Conservation (phyloP, 257 asterid species). For the Solanum pennellii region DNA sequence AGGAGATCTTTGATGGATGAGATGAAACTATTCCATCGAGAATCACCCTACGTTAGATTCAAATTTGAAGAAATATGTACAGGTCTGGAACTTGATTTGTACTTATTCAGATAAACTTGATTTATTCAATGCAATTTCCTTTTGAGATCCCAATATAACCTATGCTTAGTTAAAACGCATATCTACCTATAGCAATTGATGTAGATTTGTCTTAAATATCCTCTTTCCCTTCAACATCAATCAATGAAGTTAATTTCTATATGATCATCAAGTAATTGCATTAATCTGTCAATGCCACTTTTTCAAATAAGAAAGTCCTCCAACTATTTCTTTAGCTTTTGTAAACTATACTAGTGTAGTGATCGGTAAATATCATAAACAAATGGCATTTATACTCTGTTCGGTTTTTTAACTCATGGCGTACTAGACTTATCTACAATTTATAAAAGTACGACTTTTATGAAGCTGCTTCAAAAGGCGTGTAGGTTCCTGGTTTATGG, state of each 20-base stretch:
- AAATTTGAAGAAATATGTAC: background rate
- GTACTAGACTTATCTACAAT: too few relatives aligned
- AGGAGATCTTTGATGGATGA: constrained; percentile 39
- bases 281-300: background rate
- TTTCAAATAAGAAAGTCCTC: background rate
- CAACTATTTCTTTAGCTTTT: background rate
- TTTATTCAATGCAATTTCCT: too few relatives aligned
- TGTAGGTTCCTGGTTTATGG: too few relatives aligned
- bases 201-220: background rate
- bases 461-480: too few relatives aligned
- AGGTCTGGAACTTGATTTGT: background rate
- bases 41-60: constrained; percentile 35
- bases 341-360: too few relatives aligned
- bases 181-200: too few relatives aligned
- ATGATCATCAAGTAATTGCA: background rate
- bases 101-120: background rate
- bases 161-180: too few relatives aligned
- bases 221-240: background rate
- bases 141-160: too few relatives aligned
- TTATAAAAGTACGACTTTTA: too few relatives aligned
- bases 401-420: too few relatives aligned
- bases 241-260: background rate
- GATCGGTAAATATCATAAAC: too few relatives aligned
- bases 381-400: too few relatives aligned
- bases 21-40: constrained; percentile 33